Percentiles rank a stretch among this genome's conserved stretches.
Conservation (phyloP, 2,329 filamentous ascomycete genomes). For the Didymella glomerata region DNA sequence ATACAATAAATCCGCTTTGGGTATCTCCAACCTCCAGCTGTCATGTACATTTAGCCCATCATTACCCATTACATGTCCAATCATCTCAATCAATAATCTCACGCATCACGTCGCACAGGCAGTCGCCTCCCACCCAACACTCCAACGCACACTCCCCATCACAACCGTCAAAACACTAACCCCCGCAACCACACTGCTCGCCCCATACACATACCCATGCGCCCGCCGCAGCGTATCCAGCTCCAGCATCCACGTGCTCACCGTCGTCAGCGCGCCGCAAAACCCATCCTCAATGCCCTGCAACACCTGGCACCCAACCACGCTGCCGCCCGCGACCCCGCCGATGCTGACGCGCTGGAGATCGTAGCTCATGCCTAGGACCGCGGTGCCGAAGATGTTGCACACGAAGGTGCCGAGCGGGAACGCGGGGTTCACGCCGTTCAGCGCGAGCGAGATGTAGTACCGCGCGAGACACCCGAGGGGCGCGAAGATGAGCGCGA, state of each 20-base stretch:
- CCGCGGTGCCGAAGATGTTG: conserved; percentile 78
- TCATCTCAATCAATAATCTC: not conserved
- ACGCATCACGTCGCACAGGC: conserved; percentile 41
- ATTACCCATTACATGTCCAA: not conserved
- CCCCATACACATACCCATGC: conserved; percentile 74
- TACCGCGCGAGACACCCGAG: conserved; percentile 79
- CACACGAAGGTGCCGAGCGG: conserved; percentile 86
- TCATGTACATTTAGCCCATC: not conserved
- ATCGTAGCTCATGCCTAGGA: conserved; percentile 81
- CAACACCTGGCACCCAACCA: conserved; percentile 56
- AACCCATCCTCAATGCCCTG: conserved; percentile 60
- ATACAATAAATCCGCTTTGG: not conserved
- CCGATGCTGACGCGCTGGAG: conserved; percentile 70
- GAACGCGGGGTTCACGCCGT: conserved; percentile 71
- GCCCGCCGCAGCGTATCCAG: conserved; percentile 51
- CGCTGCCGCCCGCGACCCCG: conserved; percentile 50
- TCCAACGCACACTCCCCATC: conserved; percentile 81
- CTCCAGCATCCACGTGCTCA: conserved; percentile 60
- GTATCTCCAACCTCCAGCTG: not conserved
- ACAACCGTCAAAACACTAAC: conserved; percentile 70
- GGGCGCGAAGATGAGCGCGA: conserved; percentile 84
- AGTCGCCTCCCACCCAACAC: conserved; percentile 52
- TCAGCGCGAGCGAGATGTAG: conserved; percentile 75
- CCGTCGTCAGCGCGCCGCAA: conserved; percentile 58
- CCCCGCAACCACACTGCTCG: conserved; percentile 66